Evolutionary conservation across 2,329 filamentous ascomycete genomes (phyloP).

Genomic region (Raffaelea ambrosiae): DNA sequence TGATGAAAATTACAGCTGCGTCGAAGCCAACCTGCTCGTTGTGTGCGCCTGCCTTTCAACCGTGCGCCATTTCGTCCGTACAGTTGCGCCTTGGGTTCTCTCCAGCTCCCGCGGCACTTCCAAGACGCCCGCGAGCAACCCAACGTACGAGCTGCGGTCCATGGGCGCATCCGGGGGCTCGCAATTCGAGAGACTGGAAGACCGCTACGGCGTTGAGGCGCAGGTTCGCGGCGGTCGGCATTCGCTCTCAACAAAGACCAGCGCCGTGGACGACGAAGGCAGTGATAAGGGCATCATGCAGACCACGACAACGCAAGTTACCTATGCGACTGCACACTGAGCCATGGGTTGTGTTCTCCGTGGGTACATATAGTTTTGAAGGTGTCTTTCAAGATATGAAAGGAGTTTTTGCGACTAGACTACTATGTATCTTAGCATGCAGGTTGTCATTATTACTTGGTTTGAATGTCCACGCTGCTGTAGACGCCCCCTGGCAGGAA

Average conservation of each 20-base stretch:
- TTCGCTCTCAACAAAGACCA: background rate
- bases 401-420: too few species aligned
- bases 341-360: too few species aligned
- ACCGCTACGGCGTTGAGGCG: background rate
- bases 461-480: too few species aligned
- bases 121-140: background rate
- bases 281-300: background rate
- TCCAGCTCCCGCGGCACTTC: background rate
- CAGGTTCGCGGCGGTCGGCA: background rate
- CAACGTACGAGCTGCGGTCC: background rate
- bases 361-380: too few species aligned
- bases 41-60: background rate
- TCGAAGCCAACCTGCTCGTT: background rate
- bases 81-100: background rate
- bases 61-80: background rate
- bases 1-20: too few species aligned
- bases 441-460: too few species aligned
- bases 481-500: too few species aligned
- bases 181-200: background rate
- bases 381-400: too few species aligned
- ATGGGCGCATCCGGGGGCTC: background rate
- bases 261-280: background rate
- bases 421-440: too few species aligned
- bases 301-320: background rate
- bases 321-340: background rate